phyloP scores from a whole-genome alignment of 768 basidiomycete species.

The Lactarius indigo region DNA sequence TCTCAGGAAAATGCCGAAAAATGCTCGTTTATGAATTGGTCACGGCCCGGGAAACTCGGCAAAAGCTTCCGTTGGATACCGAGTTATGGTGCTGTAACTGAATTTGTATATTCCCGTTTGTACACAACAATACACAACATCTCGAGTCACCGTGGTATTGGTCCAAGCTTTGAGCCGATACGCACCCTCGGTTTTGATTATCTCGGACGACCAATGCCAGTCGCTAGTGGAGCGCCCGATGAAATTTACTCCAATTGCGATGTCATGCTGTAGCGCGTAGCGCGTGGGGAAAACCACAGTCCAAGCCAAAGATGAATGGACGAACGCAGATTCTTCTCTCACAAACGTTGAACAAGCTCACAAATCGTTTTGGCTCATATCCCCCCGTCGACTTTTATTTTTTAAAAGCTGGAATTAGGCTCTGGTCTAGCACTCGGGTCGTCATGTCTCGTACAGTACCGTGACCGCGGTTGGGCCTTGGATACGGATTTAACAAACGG shows the following conservation, averaged over 20 bases:
- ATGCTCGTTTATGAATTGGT: conserved; percentile 38
- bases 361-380: no score
- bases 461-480: neutral
- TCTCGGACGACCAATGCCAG: neutral
- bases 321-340: no score
- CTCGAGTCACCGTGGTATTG: no score
- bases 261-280: no score
- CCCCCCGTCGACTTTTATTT: neutral
- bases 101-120: neutral
- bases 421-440: neutral
- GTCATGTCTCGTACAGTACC: neutral
- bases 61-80: neutral
- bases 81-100: neutral
- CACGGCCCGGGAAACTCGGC: neutral
- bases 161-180: neutral
- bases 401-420: neutral
- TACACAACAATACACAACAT: neutral
- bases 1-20: conserved; percentile 63
- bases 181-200: neutral
- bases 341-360: no score
- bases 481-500: neutral
- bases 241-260: neutral
- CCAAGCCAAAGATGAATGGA: neutral
- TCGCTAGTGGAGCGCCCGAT: neutral
- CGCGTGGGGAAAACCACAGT: neutral